These are phyloP conservation scores for Colletotrichum kahawae DNA, from an alignment of 2,329 filamentous ascomycete species.

Conservation along the genomic window DNA sequence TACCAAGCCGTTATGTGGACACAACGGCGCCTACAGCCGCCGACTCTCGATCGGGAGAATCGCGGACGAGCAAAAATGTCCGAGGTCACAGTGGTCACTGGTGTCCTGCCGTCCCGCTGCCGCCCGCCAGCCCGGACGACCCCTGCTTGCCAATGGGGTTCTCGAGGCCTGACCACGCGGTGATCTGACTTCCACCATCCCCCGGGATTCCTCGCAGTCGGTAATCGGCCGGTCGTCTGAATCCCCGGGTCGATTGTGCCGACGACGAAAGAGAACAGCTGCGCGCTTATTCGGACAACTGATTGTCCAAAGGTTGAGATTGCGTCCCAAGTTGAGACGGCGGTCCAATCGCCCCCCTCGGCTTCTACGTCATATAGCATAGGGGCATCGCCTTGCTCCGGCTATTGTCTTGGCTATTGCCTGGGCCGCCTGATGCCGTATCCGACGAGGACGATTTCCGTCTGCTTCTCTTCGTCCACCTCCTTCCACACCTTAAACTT, in stretches of 20 bases:
- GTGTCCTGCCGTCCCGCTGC: background rate
- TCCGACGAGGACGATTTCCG: background rate
- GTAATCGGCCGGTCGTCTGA: background rate
- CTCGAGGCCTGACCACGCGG: background rate
- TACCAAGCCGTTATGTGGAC: background rate
- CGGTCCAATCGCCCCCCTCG: background rate
- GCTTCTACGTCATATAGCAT: background rate
- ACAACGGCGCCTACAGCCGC: background rate
- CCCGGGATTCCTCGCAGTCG: background rate
- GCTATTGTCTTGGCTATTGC: background rate
- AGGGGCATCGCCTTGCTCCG: background rate
- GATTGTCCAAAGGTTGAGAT: background rate
- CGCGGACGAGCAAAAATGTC: conserved; percentile 1
- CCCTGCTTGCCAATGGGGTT: background rate
- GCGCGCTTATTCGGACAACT: background rate
- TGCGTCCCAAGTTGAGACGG: background rate
- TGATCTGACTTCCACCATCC: background rate
- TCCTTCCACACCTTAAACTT: conserved; percentile 45
- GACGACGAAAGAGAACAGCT: background rate
- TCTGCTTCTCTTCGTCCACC: conserved; percentile 20
- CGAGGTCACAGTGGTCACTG: background rate
- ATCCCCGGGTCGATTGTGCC: background rate
- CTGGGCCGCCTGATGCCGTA: background rate
- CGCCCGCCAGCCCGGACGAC: background rate
- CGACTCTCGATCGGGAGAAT: background rate